phyloP scores from a whole-genome alignment of 2,329 filamentous ascomycete species.

The Ceratocystis alfenasii region DNA sequence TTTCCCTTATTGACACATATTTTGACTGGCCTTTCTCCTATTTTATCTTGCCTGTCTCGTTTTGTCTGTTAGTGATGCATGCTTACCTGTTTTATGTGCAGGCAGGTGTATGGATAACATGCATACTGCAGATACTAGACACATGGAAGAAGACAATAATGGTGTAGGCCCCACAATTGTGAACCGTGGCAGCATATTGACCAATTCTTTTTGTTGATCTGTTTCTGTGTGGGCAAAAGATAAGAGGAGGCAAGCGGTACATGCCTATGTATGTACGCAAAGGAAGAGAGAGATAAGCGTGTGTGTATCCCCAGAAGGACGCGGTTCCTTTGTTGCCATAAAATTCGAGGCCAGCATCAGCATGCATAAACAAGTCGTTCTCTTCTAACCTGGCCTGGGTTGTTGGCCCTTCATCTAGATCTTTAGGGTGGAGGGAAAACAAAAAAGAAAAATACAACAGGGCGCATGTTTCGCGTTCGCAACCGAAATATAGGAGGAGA shows the following conservation, averaged over 20 bases:
- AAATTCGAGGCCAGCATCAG: conserved; percentile 6
- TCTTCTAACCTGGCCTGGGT: neutral
- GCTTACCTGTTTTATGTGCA: neutral
- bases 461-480: too few relatives aligned
- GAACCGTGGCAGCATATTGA: conserved; percentile 12
- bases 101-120: neutral
- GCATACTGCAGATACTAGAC: neutral
- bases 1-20: neutral
- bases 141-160: neutral
- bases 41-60: neutral
- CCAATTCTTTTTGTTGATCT: conserved; percentile 14
- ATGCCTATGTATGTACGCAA: neutral
- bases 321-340: neutral
- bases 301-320: neutral
- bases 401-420: neutral
- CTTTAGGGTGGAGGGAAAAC: neutral
- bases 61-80: neutral
- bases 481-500: too few relatives aligned
- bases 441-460: neutral
- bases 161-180: neutral
- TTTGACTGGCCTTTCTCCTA: neutral
- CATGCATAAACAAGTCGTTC: neutral
- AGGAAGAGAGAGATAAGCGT: neutral
- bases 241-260: neutral
- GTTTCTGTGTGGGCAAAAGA: neutral